A percentile compares a stretch with the other conserved stretches of the same genome.
Evolutionary conservation across 2,329 filamentous ascomycete species (phyloP).

Genomic region (Pseudogymnoascus sp.): DNA sequence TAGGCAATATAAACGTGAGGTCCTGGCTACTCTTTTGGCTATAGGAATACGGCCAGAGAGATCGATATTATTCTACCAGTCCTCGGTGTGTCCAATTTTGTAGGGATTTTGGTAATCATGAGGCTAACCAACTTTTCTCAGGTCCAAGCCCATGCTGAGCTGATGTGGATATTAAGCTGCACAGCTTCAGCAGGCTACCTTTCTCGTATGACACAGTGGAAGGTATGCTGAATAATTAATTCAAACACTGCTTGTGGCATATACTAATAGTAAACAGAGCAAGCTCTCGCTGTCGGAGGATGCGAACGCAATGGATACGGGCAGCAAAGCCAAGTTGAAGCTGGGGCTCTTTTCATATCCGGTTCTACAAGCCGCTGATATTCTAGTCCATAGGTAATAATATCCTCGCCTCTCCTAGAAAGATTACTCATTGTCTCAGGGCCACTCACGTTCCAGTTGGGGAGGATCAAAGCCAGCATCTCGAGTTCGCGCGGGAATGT

Average conservation of each 20-base stretch:
- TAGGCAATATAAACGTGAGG: constrained; percentile 60
- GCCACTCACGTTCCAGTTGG: constrained; percentile 94
- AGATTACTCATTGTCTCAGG: constrained; percentile 33
- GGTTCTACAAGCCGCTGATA: constrained; percentile 89
- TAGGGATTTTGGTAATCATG: neutral
- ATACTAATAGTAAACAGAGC: constrained; percentile 42
- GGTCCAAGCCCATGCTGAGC: constrained; percentile 73
- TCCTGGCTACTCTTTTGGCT: constrained; percentile 72
- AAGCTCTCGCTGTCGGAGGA: constrained; percentile 62
- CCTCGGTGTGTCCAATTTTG: constrained; percentile 46
- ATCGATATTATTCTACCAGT: constrained; percentile 77
- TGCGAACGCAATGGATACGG: constrained; percentile 49
- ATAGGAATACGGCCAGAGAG: constrained; percentile 74
- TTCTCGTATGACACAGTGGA: constrained; percentile 99
- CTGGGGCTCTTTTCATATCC: constrained; percentile 93
- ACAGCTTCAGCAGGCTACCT: constrained; percentile 87
- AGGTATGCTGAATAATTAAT: constrained; percentile 46
- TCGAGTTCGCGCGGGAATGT: constrained; percentile 85
- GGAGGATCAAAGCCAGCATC: constrained; percentile 89
- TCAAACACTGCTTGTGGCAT: constrained; percentile 10
- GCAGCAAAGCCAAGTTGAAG: constrained; percentile 60
- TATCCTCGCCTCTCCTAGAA: neutral
- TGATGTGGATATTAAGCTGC: constrained; percentile 97
- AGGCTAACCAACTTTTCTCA: constrained; percentile 27
- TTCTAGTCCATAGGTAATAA: constrained; percentile 69